Conservation (phyloP, 75 land plant genomes). For the Pinus albicaulis region DNA sequence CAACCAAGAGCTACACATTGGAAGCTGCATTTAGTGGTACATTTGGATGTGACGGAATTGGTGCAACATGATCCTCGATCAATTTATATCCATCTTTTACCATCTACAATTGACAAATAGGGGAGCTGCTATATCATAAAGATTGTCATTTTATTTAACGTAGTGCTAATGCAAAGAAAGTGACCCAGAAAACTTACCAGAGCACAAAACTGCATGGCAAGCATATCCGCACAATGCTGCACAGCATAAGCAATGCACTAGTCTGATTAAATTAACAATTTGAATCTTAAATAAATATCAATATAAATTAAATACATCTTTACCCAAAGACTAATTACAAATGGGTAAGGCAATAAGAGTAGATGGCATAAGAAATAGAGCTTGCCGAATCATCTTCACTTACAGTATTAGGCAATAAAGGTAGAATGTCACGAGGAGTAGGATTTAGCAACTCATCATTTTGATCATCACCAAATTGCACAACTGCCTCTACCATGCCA, state of each 20-base stretch:
- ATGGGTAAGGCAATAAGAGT: constrained; percentile 56
- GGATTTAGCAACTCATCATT: constrained; percentile 35
- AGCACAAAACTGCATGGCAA: constrained; percentile 67
- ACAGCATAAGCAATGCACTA: constrained; percentile 5
- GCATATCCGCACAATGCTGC: constrained; percentile 86
- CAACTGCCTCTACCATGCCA: constrained; percentile 67
- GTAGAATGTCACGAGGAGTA: constrained; percentile 52
- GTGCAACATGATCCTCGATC: constrained; percentile 53
- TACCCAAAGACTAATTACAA: constrained; percentile 12
- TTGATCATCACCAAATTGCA: constrained; percentile 69
- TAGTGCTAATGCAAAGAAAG: not conserved
- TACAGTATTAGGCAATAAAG: constrained; percentile 71
- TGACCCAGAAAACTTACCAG: constrained; percentile 52
- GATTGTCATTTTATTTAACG: not conserved
- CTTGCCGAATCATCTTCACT: constrained; percentile 35
- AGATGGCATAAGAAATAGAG: constrained; percentile 44
- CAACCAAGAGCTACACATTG: constrained; percentile 44
- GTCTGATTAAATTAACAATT: not conserved
- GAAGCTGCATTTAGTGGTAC: constrained; percentile 29
- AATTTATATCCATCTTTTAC: constrained; percentile 64
- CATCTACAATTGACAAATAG: constrained; percentile 41
- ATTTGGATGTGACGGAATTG: constrained; percentile 20
- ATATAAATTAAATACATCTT: not conserved
- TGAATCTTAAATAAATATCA: not conserved
- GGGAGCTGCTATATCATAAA: not conserved